Evolutionary conservation across 352 stramenopile species (phyloP).

Genomic region (Globisporangium splendens): DNA sequence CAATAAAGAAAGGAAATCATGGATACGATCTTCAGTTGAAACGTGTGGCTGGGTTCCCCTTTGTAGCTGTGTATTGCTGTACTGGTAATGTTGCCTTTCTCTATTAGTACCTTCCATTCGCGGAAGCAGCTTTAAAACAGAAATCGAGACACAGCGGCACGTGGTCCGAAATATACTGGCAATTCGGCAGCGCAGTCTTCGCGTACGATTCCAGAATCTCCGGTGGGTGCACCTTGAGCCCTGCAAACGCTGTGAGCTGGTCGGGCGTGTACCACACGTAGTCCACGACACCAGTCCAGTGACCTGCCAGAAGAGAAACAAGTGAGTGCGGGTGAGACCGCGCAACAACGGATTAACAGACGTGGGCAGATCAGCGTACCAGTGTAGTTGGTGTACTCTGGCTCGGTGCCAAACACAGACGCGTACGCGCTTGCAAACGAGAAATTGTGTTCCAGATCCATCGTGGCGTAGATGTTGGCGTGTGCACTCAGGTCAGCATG

Average conservation of each 20-base stretch:
- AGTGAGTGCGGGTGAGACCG: too few relatives aligned
- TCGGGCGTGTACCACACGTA: constrained; percentile 98
- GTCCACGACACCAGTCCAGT: constrained; percentile 95
- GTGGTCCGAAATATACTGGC: constrained; percentile 96
- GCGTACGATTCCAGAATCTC: constrained; percentile 83
- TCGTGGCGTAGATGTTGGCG: constrained; percentile 36
- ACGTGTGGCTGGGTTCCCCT: too few relatives aligned
- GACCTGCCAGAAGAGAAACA: constrained; percentile 25
- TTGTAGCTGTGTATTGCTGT: too few relatives aligned
- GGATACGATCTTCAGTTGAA: too few relatives aligned
- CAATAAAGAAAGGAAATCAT: too few relatives aligned
- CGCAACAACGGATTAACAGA: background rate
- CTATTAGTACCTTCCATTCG: constrained; percentile 58
- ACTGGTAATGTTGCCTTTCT: constrained; percentile 9
- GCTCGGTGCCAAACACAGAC: constrained; percentile 94
- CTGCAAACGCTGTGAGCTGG: constrained; percentile 91
- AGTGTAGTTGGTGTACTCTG: constrained; percentile 98
- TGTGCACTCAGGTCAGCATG: constrained; percentile 88
- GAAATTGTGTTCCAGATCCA: constrained; percentile 91
- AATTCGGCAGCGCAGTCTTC: constrained; percentile 94
- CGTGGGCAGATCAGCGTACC: constrained; percentile 26
- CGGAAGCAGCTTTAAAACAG: constrained; percentile 63
- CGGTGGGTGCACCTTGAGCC: constrained; percentile 91
- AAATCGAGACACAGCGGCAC: constrained; percentile 91
- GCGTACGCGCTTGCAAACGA: constrained; percentile 94